phyloP scores from a whole-genome alignment of 163 green algal genomes.

The Picocystis sp. region DNA sequence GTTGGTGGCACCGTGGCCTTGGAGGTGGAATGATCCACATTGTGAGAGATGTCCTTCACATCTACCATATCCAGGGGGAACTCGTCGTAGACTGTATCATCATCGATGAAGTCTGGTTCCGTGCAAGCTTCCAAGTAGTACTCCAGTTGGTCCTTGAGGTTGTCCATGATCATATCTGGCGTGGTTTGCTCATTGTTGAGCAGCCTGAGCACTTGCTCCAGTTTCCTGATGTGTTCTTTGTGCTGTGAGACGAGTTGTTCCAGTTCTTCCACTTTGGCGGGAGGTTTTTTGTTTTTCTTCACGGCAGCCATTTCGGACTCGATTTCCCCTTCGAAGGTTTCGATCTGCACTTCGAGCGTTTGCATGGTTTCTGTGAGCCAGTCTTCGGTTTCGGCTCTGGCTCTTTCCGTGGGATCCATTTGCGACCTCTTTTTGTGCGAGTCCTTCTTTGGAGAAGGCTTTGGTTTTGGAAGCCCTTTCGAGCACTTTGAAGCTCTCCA shows the following conservation, averaged over 20 bases:
- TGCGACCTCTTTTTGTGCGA: conserved; percentile 32
- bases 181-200: conserved; percentile 85
- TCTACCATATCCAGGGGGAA: too few species aligned
- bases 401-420: conserved; percentile 68
- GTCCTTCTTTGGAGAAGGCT: conserved; percentile 69
- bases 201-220: conserved; percentile 81
- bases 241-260: conserved; percentile 68
- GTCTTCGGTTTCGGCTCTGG: conserved; percentile 60
- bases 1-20: too few species aligned
- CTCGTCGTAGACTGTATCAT: too few species aligned
- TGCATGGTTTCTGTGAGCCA: conserved; percentile 85
- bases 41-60: too few species aligned
- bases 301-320: conserved; percentile 41
- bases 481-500: conserved; percentile 93
- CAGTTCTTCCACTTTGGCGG: conserved; percentile 32
- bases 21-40: too few species aligned
- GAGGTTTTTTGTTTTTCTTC: conserved; percentile 46
- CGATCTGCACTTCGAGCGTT: conserved; percentile 52
- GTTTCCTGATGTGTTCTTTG: conserved; percentile 60
- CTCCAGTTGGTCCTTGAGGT: conserved; percentile 63
- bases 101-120: conserved; percentile 23
- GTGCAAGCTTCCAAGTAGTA: conserved; percentile 52
- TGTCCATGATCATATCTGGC: conserved; percentile 41
- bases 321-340: conserved; percentile 80
- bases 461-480: conserved; percentile 96